phyloP scores from a whole-genome alignment of 805 yeast genomes.

The Priceomyces castillae region DNA sequence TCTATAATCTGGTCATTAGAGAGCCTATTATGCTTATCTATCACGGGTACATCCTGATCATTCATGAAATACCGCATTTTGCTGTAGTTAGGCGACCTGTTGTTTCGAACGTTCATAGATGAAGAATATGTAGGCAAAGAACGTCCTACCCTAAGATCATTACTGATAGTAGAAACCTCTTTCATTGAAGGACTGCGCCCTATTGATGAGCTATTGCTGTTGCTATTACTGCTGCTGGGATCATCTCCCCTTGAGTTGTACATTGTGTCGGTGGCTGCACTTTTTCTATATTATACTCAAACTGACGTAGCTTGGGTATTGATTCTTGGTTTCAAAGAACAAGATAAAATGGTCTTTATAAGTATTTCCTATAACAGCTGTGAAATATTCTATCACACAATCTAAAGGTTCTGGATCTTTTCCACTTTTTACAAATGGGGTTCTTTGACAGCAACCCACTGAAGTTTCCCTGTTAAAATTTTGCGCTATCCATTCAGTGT shows the following conservation, averaged over 20 bases:
- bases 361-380: no score
- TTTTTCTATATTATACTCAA: no score
- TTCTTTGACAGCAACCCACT: no score
- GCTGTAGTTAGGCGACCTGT: constrained; percentile 6
- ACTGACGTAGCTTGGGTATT: no score
- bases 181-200: constrained; percentile 3
- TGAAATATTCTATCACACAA: no score
- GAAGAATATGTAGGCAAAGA: constrained; percentile 5
- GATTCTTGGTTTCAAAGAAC: not conserved
- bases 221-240: not conserved
- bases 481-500: no score
- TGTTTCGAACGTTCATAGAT: constrained; percentile 6
- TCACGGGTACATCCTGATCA: constrained; percentile 3
- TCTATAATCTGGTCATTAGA: constrained; percentile 52
- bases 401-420: no score
- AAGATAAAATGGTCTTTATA: no score
- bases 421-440: no score
- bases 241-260: not conserved
- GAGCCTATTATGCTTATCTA: constrained; percentile 12
- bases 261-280: not conserved
- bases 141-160: constrained; percentile 12
- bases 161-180: constrained; percentile 11
- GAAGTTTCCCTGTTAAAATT: no score
- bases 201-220: not conserved
- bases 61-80: constrained; percentile 6